Evolutionary conservation across 495 filamentous ascomycete genomes (phyloP), one percentile per base, ranked within the genome.

Genomic region (Penicillium tannophilum): DNA sequence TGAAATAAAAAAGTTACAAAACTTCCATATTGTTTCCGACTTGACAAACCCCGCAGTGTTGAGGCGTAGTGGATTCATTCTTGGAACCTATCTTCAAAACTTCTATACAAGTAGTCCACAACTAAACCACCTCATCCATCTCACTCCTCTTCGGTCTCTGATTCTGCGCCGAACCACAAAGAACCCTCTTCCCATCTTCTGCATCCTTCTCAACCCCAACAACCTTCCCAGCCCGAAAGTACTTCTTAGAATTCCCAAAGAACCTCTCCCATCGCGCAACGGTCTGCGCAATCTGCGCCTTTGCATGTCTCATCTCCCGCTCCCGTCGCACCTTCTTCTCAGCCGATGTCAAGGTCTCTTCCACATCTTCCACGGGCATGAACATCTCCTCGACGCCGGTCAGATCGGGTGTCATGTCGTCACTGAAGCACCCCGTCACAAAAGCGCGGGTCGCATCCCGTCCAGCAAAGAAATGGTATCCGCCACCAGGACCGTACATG

Each of bases 361-460:
- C 76, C 19, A 82, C 81, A 62, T 90, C 85, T 60, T 91, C 89
- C 4, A 89, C 65, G 0, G 92, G 90, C 17, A 98, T 77, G 71
- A 84, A 98, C 87, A 93, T 94, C 59, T 88, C 84, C 77, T 98
- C 94, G 1, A 90, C 89, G 1, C 95, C 95, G 20, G 86, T 78
- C 73, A 97, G 72, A 71, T 98, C 93, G 1, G 86, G 73, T 6
- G 87, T 95, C 39, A 88, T 76, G 77, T 98, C 93, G 49, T 89
- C 87, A 31, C 84, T 76, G 79, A 99, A 99, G 71, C 94, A 99
- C 2, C 90, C 91, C n/a, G 94, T 97, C n/a, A 99, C 86, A 74
- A 91, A 99, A 4, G 89, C 90, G 28, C 94, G 88, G 3, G 90
- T 84, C 7, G 94, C 94, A 73, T 99, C 94, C 17, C 80, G 78